A percentile compares a stretch with the other conserved stretches of the same genome.
These are phyloP conservation scores for Sugiyamaella americana DNA, from an alignment of 805 yeast genomes.

Conservation along the genomic window DNA sequence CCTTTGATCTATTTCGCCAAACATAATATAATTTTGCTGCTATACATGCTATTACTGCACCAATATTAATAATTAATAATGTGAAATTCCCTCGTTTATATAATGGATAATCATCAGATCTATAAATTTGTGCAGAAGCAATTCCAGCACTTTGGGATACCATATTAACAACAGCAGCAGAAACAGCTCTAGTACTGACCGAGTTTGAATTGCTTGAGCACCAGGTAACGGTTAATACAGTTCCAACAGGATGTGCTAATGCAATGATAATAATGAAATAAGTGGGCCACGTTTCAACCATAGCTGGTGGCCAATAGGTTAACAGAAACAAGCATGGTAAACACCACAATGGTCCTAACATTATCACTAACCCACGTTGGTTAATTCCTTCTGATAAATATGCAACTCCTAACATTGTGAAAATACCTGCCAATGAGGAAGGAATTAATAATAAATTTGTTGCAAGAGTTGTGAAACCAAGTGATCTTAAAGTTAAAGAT, in stretches of 20 bases:
- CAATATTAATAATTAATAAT: conserved; percentile 18
- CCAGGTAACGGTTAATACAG: conserved; percentile 53
- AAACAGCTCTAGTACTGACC: conserved; percentile 55
- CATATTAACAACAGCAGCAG: conserved; percentile 60
- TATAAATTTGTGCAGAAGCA: conserved; percentile 49
- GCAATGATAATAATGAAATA: conserved; percentile 33
- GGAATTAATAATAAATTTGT: conserved; percentile 45
- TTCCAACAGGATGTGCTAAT: conserved; percentile 32
- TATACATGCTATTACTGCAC: conserved; percentile 2
- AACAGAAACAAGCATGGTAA: conserved; percentile 32
- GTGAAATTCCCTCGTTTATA: conserved; percentile 51
- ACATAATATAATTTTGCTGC: conserved; percentile 32
- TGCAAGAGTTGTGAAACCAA: conserved; percentile 49
- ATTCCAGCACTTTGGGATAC: conserved; percentile 54
- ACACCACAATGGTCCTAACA: conserved; percentile 31
- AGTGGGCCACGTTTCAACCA: conserved; percentile 37
- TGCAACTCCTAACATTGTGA: conserved; percentile 25
- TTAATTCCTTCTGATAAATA: conserved; percentile 24
- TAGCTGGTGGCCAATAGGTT: conserved; percentile 39
- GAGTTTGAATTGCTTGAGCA: conserved; percentile 56
- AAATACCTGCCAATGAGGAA: conserved; percentile 13
- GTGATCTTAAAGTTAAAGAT: conserved; percentile 41
- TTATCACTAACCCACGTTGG: conserved; percentile 27
- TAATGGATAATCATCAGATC: conserved; percentile 49
- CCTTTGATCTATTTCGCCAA: conserved; percentile 31